A percentile compares a stretch with the other conserved stretches of the same genome.
Evolutionary conservation across 1,284 basidiomycete genomes (phyloP).

Genomic region (Cutaneotrichosporon mucoides): DNA sequence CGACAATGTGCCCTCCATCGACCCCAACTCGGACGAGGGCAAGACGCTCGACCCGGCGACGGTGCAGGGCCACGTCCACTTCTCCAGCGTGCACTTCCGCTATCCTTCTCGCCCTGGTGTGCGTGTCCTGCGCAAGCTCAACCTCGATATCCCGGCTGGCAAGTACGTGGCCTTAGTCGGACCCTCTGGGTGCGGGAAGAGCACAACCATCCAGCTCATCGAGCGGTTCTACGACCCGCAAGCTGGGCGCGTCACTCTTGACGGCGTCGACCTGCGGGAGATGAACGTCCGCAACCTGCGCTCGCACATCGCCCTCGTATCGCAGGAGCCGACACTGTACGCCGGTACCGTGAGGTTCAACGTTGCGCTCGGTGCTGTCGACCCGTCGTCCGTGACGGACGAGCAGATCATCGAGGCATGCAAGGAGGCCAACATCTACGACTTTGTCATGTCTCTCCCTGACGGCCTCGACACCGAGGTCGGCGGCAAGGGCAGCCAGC

Average conservation of each 20-base stretch:
- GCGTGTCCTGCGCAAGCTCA: conserved; percentile 76
- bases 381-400: conserved; percentile 82
- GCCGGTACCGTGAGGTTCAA: conserved; percentile 84
- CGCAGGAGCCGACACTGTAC: conserved; percentile 89
- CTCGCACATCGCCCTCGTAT: conserved; percentile 79
- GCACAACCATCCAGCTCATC: conserved; percentile 54
- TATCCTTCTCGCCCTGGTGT: conserved; percentile 88
- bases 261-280: conserved; percentile 71
- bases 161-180: conserved; percentile 87
- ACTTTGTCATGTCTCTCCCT: conserved; percentile 82
- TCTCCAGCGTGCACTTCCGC: conserved; percentile 83
- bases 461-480: conserved; percentile 88
- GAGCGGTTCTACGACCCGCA: conserved; percentile 56
- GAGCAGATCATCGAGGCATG: conserved; percentile 80
- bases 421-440: conserved; percentile 75
- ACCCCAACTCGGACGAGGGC: conserved; percentile 72
- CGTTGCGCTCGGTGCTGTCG: conserved; percentile 76
- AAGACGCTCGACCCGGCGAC: conserved; percentile 54
- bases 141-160: conserved; percentile 76
- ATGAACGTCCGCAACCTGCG: conserved; percentile 80
- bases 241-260: conserved; percentile 55
- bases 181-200: conserved; percentile 66
- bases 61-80: conserved; percentile 65
- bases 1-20: conserved; percentile 72
- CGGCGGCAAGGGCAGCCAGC: conserved; percentile 87